Base-by-base conservation (phyloP, 2,329 filamentous ascomycete species). In the Sphaerulina populicola region DNA sequence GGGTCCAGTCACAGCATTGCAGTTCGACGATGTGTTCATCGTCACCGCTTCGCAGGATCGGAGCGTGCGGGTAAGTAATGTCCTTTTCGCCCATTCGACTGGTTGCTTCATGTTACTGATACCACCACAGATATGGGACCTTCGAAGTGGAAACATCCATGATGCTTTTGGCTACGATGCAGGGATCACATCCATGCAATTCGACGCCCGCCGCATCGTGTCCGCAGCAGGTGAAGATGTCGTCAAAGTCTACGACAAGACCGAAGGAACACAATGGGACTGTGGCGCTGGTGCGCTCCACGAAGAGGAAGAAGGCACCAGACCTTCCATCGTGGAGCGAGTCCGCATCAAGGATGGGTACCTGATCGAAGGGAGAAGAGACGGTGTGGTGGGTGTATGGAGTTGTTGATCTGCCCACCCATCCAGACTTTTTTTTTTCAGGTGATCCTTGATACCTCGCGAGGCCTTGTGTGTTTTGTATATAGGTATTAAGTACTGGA, bases 181-280 rank as follows among this genome's bases (percentile, higher is more conserved):
- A 63, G 82, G 90, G 0, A 80, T 98, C 51, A 94, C 89, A 30
- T 88, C 85, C 74, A 95, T 97, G 89, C 94, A 94, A 84, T 98
- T 98, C 67, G 93, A 98, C 69, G 73, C 81, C 11, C 83, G 90
- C 47, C 82, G 90, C 45, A 98, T 98, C 60, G 89, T 93, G 31
- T 81, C 86, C 47, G 91, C 93, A 2, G 89, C 89, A 0, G 87
- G 90, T 38, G 93, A 97, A 69, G 83, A 89, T 63, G 88, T 97
- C 21, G 90, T 93, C 61, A 98, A 98, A 72, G 86, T 98, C 53
- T 98, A 97, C 72, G 93, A 98, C 73, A 97, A 97, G 77, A 84
- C 88, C 2, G 93, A 98, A 66, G 89, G 89, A 37, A 77, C 88
- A 55, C 93, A 97, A 69, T 98, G 93, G 93, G 88, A 95, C 68